phyloP scores from a whole-genome alignment of 306 rosid species.

The Calophaca sinica region DNA sequence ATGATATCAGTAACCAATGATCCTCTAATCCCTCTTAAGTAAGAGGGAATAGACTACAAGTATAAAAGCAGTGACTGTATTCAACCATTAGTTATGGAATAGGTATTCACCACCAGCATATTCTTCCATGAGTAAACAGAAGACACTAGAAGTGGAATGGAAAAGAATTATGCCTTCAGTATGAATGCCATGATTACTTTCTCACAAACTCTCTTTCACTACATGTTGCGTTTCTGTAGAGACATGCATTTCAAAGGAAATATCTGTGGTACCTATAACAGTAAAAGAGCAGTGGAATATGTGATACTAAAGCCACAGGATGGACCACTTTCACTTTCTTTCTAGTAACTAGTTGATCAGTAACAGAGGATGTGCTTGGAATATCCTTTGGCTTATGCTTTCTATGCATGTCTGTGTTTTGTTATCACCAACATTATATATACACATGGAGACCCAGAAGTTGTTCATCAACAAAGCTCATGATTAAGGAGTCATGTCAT shows the following conservation, averaged over 20 bases:
- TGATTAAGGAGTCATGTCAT: background rate
- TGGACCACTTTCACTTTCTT: constrained; percentile 49
- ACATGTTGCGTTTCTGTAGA: background rate
- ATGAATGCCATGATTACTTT: constrained; percentile 33
- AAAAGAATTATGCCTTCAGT: constrained; percentile 38
- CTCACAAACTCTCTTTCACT: background rate
- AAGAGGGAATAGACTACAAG: background rate
- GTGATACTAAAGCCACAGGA: constrained; percentile 5
- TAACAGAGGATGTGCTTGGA: constrained; percentile 49
- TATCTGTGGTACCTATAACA: background rate
- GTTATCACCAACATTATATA: constrained; percentile 51
- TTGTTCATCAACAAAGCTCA: constrained; percentile 24
- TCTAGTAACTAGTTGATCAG: constrained; percentile 21
- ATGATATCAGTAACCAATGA: too few species aligned
- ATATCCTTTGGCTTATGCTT: constrained; percentile 44
- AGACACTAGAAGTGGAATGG: constrained; percentile 13
- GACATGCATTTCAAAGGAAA: constrained; percentile 15
- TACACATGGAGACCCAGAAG: background rate
- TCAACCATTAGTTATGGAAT: constrained; percentile 13
- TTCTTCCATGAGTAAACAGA: constrained; percentile 24
- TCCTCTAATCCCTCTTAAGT: too few species aligned
- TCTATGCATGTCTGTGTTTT: constrained; percentile 11
- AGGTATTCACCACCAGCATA: constrained; percentile 42
- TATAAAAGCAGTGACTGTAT: background rate
- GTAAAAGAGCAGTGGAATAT: background rate